These are phyloP conservation scores for Phytophthora fragariaefolia DNA, from an alignment of 352 stramenopile species.

Conservation along the genomic window DNA sequence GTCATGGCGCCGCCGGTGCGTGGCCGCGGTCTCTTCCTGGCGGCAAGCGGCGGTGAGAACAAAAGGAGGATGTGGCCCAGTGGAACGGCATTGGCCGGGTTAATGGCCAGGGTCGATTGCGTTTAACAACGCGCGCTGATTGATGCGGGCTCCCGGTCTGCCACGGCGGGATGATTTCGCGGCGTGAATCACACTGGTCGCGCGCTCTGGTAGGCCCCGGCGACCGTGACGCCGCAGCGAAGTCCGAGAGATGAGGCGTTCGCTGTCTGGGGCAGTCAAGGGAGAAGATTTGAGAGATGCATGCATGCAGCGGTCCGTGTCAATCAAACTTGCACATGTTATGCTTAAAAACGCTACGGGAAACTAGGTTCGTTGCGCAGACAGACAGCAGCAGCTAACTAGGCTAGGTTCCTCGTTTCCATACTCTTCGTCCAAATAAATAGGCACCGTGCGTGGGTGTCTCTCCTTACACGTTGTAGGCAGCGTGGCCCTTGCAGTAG, in stretches of 20 bases:
- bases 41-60: slow-evolving; percentile 25
- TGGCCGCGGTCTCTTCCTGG: neutral
- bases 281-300: neutral
- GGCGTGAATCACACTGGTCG: neutral
- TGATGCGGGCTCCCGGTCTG: slow-evolving; percentile 11
- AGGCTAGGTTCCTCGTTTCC: slow-evolving; percentile 18
- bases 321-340: slow-evolving; percentile 25
- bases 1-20: slow-evolving; percentile 17
- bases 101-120: too few species aligned
- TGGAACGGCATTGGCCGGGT: too few species aligned
- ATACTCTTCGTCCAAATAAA: slow-evolving; percentile 37
- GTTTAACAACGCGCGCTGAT: neutral
- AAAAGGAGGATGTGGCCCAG: slow-evolving; percentile 30
- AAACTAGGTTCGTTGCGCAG: slow-evolving; percentile 15
- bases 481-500: slow-evolving; percentile 65
- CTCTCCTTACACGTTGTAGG: slow-evolving; percentile 38
- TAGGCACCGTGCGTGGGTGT: slow-evolving; percentile 12
- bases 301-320: neutral
- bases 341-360: slow-evolving; percentile 22
- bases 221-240: neutral
- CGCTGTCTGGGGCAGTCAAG: neutral
- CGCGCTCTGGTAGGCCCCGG: slow-evolving; percentile 3
- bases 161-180: slow-evolving; percentile 14
- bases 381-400: slow-evolving; percentile 1
- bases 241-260: neutral